phyloP scores from a whole-genome alignment of 2,329 filamentous ascomycete species.

The Fusarium floridanum region DNA sequence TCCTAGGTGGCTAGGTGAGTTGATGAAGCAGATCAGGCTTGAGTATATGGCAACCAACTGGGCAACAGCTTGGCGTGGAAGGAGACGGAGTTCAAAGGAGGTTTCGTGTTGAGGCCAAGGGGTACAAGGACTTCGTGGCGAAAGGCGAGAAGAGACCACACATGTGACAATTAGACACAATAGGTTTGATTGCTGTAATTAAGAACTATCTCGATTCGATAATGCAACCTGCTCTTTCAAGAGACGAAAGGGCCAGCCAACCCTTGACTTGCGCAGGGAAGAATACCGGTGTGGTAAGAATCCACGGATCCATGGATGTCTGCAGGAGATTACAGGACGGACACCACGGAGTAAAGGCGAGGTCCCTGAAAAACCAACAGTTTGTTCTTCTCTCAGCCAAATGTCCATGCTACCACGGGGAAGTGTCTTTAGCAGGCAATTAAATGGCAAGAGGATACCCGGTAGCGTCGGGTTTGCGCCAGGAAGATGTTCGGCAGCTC shows the following conservation, averaged over 20 bases:
- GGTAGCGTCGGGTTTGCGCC: background rate
- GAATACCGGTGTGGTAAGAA: background rate
- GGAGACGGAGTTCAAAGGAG: background rate
- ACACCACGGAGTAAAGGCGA: conserved; percentile 40
- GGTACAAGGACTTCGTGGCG: too few species aligned
- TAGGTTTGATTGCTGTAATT: background rate
- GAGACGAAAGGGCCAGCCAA: background rate
- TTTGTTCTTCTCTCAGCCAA: conserved; percentile 73
- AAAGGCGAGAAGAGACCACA: background rate
- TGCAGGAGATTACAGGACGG: conserved; percentile 47
- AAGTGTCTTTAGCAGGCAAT: conserved; percentile 69
- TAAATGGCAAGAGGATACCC: conserved; percentile 74
- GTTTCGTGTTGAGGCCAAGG: background rate
- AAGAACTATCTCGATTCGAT: background rate
- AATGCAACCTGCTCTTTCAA: background rate
- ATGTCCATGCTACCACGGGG: conserved; percentile 73
- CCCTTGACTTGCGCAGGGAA: background rate
- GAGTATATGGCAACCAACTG: background rate
- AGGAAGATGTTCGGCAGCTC: background rate
- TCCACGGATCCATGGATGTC: conserved; percentile 25
- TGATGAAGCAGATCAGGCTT: background rate
- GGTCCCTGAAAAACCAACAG: conserved; percentile 48
- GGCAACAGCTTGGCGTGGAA: background rate
- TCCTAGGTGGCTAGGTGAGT: background rate
- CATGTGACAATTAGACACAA: background rate